Conservation (phyloP, 2,329 filamentous ascomycete genomes). For the Fusarium sp. region DNA sequence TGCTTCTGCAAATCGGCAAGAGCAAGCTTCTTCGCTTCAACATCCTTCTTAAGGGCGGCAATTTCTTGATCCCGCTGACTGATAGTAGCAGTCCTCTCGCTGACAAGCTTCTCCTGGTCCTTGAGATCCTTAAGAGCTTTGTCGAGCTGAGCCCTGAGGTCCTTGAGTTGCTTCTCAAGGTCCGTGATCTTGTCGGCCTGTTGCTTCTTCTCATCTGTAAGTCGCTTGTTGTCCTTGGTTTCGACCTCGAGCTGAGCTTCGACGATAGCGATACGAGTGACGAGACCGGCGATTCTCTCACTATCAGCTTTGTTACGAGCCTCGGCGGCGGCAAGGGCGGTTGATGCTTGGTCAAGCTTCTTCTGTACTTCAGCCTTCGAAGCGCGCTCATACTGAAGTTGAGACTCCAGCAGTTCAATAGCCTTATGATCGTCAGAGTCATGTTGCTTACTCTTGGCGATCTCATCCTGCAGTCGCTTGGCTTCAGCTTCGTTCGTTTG, state of each 20-base stretch:
- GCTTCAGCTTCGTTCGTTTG: background rate
- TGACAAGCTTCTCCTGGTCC: background rate
- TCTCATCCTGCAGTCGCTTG: background rate
- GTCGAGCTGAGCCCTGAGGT: background rate
- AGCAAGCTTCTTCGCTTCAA: background rate
- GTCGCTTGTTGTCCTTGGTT: background rate
- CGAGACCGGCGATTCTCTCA: background rate
- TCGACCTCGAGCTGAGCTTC: slow-evolving; percentile 1
- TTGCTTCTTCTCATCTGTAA: background rate
- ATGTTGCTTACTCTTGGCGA: background rate
- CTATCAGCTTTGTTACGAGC: background rate
- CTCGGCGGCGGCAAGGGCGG: background rate
- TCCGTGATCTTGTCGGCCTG: background rate
- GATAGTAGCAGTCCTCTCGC: background rate
- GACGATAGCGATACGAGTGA: background rate
- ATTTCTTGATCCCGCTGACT: background rate
- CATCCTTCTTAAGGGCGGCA: background rate
- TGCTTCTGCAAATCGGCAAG: background rate
- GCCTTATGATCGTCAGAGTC: background rate
- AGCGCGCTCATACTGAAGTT: background rate
- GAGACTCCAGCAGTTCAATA: background rate
- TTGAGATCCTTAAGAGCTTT: background rate
- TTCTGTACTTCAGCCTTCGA: slow-evolving; percentile 1
- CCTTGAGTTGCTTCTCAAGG: background rate
- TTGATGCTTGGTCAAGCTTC: background rate